Percentiles rank a stretch among this genome's conserved stretches.
phyloP scores from a whole-genome alignment of 331 rosid species.

The Malus hybrid region DNA sequence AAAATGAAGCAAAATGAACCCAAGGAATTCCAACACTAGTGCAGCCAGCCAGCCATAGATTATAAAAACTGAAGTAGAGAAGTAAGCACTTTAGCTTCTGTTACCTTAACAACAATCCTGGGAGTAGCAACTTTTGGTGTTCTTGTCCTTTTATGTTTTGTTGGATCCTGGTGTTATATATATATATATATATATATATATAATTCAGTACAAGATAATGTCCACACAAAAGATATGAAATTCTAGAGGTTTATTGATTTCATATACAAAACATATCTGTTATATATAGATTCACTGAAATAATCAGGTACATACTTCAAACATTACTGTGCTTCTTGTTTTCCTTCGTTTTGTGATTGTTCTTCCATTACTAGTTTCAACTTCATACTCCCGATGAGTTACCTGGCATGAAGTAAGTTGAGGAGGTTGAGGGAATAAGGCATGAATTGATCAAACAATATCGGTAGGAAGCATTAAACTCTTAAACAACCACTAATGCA shows the following conservation, averaged over 20 bases:
- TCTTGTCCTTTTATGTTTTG: conserved; percentile 43
- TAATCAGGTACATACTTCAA: conserved; percentile 56
- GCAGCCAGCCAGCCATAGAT: neutral
- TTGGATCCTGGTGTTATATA: conserved; percentile 54
- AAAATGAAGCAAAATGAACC: too few relatives aligned
- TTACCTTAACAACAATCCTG: conserved; percentile 63
- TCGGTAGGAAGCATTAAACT: neutral
- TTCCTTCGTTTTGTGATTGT: conserved; percentile 76
- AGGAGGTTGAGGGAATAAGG: conserved; percentile 13
- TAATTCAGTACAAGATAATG: conserved; percentile 16
- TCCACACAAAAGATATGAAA: neutral
- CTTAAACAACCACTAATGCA: neutral
- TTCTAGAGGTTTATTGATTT: neutral
- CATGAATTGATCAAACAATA: conserved; percentile 9
- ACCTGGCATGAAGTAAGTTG: conserved; percentile 45
- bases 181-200: neutral
- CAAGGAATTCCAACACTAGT: too few relatives aligned
- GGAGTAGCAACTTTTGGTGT: conserved; percentile 71
- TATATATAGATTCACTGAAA: conserved; percentile 10
- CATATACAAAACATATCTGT: neutral
- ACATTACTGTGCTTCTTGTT: conserved; percentile 90
- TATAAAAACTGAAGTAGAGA: neutral
- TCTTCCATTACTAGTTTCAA: conserved; percentile 92
- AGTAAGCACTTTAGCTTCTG: conserved; percentile 12
- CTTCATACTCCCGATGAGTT: conserved; percentile 89